Percentiles rank a stretch among this genome's conserved stretches.
Conservation (phyloP, 108 stramenopile genomes). For the Thalassiosira profunda region DNA sequence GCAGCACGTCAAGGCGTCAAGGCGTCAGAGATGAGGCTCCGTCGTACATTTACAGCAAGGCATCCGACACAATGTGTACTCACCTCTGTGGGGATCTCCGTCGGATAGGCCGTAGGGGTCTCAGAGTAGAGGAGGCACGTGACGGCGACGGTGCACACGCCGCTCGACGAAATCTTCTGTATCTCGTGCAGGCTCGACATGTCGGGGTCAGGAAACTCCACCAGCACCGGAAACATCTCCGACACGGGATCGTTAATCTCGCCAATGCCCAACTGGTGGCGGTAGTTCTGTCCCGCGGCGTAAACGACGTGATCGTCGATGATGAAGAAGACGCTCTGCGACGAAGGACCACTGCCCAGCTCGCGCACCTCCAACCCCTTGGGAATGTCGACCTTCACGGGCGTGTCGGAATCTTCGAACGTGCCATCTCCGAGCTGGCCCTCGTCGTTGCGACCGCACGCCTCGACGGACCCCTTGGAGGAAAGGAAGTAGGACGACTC, state of each 20-base stretch:
- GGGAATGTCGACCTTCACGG: constrained; percentile 19
- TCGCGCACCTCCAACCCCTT: neutral
- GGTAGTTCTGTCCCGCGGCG: constrained; percentile 16
- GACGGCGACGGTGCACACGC: constrained; percentile 18
- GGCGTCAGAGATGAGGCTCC: neutral
- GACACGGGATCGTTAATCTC: neutral
- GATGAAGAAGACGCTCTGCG: constrained; percentile 23
- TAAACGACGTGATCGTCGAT: constrained; percentile 4
- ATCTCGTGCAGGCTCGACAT: neutral
- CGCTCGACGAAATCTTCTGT: constrained; percentile 17
- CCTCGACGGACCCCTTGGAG: constrained; percentile 5
- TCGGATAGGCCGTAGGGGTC: constrained; percentile 16
- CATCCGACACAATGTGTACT: neutral
- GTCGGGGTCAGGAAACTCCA: constrained; percentile 2
- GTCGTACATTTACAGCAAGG: neutral
- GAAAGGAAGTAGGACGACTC: constrained; percentile 28
- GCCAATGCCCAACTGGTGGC: constrained; percentile 17
- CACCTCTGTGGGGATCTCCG: constrained; percentile 1
- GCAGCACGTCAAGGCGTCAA: neutral
- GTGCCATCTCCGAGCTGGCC: constrained; percentile 35
- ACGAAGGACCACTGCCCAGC: constrained; percentile 8
- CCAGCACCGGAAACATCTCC: neutral
- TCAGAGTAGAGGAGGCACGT: constrained; percentile 4
- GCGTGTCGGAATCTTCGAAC: constrained; percentile 4
- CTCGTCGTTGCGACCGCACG: constrained; percentile 31